These are phyloP conservation scores for Groenewaldozyma salmanticensis DNA, from an alignment of 805 yeast species.

Conservation along the genomic window DNA sequence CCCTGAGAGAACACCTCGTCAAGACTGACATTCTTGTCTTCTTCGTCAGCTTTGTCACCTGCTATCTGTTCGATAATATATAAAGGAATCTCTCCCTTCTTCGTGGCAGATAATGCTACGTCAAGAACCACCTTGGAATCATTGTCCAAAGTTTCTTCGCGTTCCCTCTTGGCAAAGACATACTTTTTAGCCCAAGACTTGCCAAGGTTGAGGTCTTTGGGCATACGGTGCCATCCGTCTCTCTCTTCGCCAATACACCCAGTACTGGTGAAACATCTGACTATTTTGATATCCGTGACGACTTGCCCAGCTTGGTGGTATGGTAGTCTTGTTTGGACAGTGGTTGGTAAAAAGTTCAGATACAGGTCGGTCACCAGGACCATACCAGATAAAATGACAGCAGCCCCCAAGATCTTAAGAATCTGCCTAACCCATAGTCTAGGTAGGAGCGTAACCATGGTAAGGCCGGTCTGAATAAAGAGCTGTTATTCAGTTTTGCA, in stretches of 20 bases:
- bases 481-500: too few relatives aligned
- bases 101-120: conserved; percentile 7
- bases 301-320: conserved; percentile 36
- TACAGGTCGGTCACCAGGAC: conserved; percentile 33
- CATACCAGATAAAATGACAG: conserved; percentile 10
- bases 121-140: conserved; percentile 9
- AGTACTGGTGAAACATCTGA: conserved; percentile 23
- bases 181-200: conserved; percentile 33
- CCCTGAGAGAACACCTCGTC: conserved; percentile 21
- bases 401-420: conserved; percentile 6
- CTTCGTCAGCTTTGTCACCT: conserved; percentile 1
- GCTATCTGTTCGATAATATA: conserved; percentile 14
- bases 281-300: conserved; percentile 35
- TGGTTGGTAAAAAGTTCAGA: conserved; percentile 28
- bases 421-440: conserved; percentile 13
- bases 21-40: conserved; percentile 3
- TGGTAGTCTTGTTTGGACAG: conserved; percentile 30
- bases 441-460: conserved; percentile 4
- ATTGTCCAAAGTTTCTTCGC: conserved; percentile 11
- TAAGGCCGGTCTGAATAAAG: too few relatives aligned
- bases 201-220: conserved; percentile 40
- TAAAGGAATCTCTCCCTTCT: conserved; percentile 12
- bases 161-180: conserved; percentile 25
- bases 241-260: conserved; percentile 12
- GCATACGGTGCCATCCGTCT: conserved; percentile 36